Percentiles rank a stretch among this genome's conserved stretches.
Evolutionary conservation across 495 filamentous ascomycete species (phyloP).

Genomic region (Astrothelium macrocarpum): DNA sequence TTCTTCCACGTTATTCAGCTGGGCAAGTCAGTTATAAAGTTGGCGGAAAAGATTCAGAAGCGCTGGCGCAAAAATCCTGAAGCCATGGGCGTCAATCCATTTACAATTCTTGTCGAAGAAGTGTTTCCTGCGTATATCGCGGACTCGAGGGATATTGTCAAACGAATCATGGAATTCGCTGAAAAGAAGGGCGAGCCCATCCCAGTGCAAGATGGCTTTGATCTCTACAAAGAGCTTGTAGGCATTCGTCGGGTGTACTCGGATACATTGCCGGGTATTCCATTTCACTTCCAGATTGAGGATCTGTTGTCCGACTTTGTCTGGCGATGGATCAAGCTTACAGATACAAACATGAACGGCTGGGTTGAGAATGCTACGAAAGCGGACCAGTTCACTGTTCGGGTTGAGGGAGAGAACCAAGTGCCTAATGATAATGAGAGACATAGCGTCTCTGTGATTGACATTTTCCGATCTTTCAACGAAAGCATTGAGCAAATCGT

Average conservation of each 20-base stretch:
- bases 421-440: constrained; percentile 66
- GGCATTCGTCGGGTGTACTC: constrained; percentile 71
- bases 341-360: constrained; percentile 65
- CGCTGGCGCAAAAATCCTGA: constrained; percentile 80
- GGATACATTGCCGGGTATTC: constrained; percentile 53
- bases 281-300: constrained; percentile 81
- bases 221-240: constrained; percentile 79
- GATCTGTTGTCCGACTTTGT: constrained; percentile 79
- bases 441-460: constrained; percentile 86
- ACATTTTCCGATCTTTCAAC: constrained; percentile 90
- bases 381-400: constrained; percentile 71
- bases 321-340: constrained; percentile 83
- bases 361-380: constrained; percentile 87
- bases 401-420: constrained; percentile 42
- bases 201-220: constrained; percentile 81
- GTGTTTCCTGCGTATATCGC: constrained; percentile 83
- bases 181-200: constrained; percentile 64
- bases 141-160: constrained; percentile 73
- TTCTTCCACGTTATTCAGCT: constrained; percentile 80
- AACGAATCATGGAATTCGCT: constrained; percentile 62
- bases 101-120: constrained; percentile 68
- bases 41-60: constrained; percentile 80
- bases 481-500: constrained; percentile 79
- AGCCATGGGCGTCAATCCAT: constrained; percentile 82
- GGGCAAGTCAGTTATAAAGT: constrained; percentile 70